phyloP scores from a whole-genome alignment of 306 rosid species.

The Cucurbita argyrosperma region DNA sequence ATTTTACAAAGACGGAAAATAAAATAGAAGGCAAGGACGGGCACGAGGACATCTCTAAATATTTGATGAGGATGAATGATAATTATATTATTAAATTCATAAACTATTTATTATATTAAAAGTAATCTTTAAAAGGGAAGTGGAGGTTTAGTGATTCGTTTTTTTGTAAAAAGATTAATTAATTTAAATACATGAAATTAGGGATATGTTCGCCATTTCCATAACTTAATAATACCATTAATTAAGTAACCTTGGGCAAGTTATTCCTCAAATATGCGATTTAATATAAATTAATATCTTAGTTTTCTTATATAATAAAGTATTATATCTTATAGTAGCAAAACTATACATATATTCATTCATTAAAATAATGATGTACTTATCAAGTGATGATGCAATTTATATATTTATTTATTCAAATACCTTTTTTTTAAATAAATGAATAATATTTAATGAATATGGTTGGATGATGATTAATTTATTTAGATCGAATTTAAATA shows the following conservation, averaged over 20 bases:
- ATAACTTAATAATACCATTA: background rate
- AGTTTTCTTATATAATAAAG: background rate
- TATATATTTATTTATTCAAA: no score
- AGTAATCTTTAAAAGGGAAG: background rate
- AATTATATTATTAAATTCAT: no score
- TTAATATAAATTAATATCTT: background rate
- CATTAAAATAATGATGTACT: background rate
- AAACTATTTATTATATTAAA: no score
- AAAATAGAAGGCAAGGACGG: no score
- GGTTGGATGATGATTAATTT: no score
- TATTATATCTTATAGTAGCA: background rate
- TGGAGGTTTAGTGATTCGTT: background rate
- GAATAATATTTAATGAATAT: no score
- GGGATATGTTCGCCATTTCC: conserved; percentile 6
- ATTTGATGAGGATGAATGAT: no score
- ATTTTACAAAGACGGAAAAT: no score
- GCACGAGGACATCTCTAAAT: no score
- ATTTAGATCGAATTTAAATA: no score
- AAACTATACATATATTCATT: background rate
- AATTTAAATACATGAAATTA: background rate
- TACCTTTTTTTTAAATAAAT: no score
- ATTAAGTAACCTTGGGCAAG: conserved; percentile 6
- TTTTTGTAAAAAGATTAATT: conserved; percentile 2
- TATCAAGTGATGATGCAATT: background rate
- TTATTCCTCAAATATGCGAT: background rate